Evolutionary conservation across 306 rosid species (phyloP).

Genomic region (Dalbergia cultrata): DNA sequence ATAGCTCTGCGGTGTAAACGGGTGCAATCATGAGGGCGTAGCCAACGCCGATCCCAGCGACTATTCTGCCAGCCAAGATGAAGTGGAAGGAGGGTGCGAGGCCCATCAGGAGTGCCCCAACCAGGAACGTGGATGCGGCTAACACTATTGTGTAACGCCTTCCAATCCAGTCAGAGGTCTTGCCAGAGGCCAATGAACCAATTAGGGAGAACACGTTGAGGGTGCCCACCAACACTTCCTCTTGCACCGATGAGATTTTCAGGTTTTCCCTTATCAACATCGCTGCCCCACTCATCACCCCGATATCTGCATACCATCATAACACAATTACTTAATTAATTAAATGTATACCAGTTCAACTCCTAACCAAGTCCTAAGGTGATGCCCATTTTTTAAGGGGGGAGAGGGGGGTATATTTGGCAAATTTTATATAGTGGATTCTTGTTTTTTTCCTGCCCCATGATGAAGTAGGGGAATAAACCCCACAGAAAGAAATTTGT

Average conservation of each 20-base stretch:
- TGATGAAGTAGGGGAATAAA: no score
- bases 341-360: not conserved
- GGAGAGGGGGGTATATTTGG: no score
- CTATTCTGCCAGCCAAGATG: conserved; percentile 64
- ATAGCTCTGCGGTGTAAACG: conserved; percentile 77
- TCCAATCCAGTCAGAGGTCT: conserved; percentile 70
- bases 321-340: not conserved
- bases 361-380: no score
- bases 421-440: no score
- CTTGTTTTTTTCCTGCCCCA: no score
- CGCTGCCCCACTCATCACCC: conserved; percentile 90
- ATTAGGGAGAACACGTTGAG: conserved; percentile 70
- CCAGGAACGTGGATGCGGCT: conserved; percentile 65
- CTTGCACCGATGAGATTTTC: conserved; percentile 55
- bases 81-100: conserved; percentile 67
- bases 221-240: conserved; percentile 69
- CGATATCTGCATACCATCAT: conserved; percentile 54
- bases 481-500: no score
- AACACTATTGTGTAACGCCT: conserved; percentile 71
- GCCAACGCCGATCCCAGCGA: conserved; percentile 85
- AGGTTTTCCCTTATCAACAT: conserved; percentile 63
- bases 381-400: no score
- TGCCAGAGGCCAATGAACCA: conserved; percentile 81
- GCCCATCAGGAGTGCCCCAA: conserved; percentile 78
- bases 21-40: conserved; percentile 83